These are phyloP conservation scores for Pseudonitzschia multistriata DNA, from an alignment of 108 stramenopile genomes.

Conservation along the genomic window DNA sequence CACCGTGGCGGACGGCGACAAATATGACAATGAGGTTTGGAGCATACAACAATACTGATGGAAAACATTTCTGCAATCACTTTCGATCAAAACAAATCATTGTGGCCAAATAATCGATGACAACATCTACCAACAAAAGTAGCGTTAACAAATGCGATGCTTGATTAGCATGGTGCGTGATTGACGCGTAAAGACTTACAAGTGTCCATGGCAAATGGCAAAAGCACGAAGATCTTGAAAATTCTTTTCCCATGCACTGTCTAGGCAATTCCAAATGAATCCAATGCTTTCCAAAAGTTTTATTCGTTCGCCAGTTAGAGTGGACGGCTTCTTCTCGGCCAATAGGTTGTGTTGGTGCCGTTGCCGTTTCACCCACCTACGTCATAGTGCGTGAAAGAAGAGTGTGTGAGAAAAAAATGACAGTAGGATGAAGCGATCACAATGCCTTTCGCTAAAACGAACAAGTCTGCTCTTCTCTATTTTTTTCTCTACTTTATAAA, in stretches of 20 bases:
- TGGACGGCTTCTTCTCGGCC: constrained; percentile 20
- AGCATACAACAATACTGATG: neutral
- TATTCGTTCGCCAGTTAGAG: constrained; percentile 7
- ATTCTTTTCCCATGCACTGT: constrained; percentile 32
- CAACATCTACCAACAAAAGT: neutral
- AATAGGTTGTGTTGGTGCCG: constrained; percentile 8
- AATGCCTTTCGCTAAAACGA: neutral
- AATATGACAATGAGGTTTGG: neutral
- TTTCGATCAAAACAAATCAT: neutral
- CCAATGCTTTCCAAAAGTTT: constrained; percentile 6
- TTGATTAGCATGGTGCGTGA: constrained; percentile 4
- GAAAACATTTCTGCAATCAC: neutral
- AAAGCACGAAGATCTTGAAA: constrained; percentile 35
- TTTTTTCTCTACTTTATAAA: neutral
- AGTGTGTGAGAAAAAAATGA: neutral
- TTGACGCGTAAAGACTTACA: constrained; percentile 13
- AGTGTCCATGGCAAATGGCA: constrained; percentile 28
- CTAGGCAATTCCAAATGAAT: constrained; percentile 16
- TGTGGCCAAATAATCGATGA: neutral
- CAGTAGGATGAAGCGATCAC: neutral
- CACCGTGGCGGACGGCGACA: neutral
- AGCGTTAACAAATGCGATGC: neutral
- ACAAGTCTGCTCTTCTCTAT: neutral
- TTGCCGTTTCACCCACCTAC: constrained; percentile 15
- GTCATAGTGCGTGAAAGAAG: neutral